Conservation (phyloP, 805 yeast species). For the Lachancea mirantina region DNA sequence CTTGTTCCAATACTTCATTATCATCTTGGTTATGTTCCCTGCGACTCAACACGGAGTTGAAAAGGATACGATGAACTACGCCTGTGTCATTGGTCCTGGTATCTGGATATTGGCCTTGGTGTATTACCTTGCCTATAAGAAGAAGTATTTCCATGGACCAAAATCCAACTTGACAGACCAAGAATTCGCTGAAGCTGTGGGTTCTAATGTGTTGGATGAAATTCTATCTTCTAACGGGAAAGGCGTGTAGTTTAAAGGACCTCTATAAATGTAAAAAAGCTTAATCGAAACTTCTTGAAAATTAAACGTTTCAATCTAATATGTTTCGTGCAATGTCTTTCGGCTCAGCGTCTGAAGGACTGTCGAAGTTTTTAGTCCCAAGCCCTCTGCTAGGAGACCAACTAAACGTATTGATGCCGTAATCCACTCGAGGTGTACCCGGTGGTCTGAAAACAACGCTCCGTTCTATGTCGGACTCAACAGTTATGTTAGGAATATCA, state of each 20-base stretch:
- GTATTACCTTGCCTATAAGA: slow-evolving; percentile 46
- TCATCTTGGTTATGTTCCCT: slow-evolving; percentile 56
- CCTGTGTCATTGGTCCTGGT: slow-evolving; percentile 51
- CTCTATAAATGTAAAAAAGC: neutral
- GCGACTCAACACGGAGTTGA: slow-evolving; percentile 22
- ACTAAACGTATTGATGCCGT: slow-evolving; percentile 22
- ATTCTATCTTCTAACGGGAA: slow-evolving; percentile 6
- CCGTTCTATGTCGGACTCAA: slow-evolving; percentile 2
- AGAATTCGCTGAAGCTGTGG: slow-evolving; percentile 19
- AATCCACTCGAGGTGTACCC: slow-evolving; percentile 22
- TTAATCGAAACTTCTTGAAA: neutral
- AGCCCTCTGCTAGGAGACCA: slow-evolving; percentile 24
- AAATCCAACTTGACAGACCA: slow-evolving; percentile 21
- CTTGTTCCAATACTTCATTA: slow-evolving; percentile 42
- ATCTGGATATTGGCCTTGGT: slow-evolving; percentile 46
- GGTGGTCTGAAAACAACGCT: too few relatives aligned
- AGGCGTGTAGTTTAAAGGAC: neutral
- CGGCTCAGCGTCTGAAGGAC: too few relatives aligned
- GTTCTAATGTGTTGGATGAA: slow-evolving; percentile 12
- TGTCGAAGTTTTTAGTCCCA: too few relatives aligned
- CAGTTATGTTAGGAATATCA: neutral
- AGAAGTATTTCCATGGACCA: slow-evolving; percentile 50
- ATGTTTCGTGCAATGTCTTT: too few relatives aligned
- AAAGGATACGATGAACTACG: slow-evolving; percentile 55
- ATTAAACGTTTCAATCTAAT: too few relatives aligned